phyloP scores from a whole-genome alignment of 1,284 basidiomycete species.

The Taiwanofungus camphoratus region DNA sequence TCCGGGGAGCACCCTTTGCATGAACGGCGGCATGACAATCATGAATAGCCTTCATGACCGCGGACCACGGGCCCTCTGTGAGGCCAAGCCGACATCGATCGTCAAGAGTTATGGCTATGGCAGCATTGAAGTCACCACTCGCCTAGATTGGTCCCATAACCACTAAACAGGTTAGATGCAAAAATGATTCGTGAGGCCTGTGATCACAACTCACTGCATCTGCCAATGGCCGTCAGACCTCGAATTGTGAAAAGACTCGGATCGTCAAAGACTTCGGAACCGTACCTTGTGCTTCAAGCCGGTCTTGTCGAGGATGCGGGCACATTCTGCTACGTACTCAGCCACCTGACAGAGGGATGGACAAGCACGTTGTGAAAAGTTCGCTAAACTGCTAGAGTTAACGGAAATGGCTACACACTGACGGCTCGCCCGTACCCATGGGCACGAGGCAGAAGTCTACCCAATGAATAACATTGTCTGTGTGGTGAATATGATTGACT shows the following conservation, averaged over 20 bases:
- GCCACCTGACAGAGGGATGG: too few species aligned
- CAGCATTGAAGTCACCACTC: conserved; percentile 12
- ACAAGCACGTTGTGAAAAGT: background rate
- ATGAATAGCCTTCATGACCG: conserved; percentile 76
- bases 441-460: conserved; percentile 82
- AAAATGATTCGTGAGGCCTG: conserved; percentile 3
- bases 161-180: conserved; percentile 40
- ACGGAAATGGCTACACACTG: conserved; percentile 40
- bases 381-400: conserved; percentile 1
- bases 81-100: conserved; percentile 3
- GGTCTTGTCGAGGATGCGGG: conserved; percentile 66
- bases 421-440: conserved; percentile 67
- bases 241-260: background rate
- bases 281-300: conserved; percentile 77
- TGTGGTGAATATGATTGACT: background rate
- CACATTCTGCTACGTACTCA: conserved; percentile 73
- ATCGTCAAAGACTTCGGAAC: background rate
- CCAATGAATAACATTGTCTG: background rate
- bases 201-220: conserved; percentile 62
- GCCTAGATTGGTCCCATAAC: conserved; percentile 89
- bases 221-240: conserved; percentile 25
- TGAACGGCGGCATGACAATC: conserved; percentile 89
- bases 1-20: conserved; percentile 62
- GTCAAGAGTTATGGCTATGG: background rate
- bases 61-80: conserved; percentile 78